phyloP scores from a whole-genome alignment of 169 alveolate genomes.

The Cryptosporidium andersoni region DNA sequence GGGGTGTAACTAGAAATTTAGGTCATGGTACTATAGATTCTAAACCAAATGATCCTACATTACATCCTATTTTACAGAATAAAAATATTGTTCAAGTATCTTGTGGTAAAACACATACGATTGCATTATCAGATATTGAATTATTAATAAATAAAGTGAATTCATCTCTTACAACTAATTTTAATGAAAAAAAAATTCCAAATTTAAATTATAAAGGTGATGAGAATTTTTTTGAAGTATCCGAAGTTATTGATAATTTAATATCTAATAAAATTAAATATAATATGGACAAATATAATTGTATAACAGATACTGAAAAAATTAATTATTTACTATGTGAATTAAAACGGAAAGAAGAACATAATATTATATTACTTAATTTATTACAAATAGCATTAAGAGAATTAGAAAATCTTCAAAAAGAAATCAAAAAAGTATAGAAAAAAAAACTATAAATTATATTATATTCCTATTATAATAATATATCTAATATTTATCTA shows the following conservation, averaged over 20 bases:
- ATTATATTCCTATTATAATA: background rate
- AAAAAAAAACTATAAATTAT: background rate
- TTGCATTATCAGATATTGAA: constrained; percentile 57
- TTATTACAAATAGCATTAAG: constrained; percentile 36
- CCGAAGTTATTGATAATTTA: constrained; percentile 6
- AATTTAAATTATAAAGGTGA: background rate
- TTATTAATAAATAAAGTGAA: constrained; percentile 1
- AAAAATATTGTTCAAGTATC: constrained; percentile 58
- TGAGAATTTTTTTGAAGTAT: background rate
- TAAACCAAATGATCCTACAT: constrained; percentile 59
- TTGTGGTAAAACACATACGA: constrained; percentile 47
- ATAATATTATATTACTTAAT: constrained; percentile 24
- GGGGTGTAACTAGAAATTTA: constrained; percentile 60
- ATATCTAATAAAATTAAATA: constrained; percentile 19
- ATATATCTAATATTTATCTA: constrained; percentile 39
- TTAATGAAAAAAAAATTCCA: background rate
- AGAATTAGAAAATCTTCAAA: constrained; percentile 22
- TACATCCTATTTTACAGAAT: constrained; percentile 49
- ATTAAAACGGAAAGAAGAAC: constrained; percentile 27
- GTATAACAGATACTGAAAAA: constrained; percentile 4
- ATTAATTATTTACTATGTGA: constrained; percentile 37
- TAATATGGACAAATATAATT: background rate
- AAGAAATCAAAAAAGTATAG: constrained; percentile 45
- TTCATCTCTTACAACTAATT: background rate
- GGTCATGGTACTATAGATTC: constrained; percentile 49